A percentile compares a stretch with the other conserved stretches of the same genome.
These are phyloP conservation scores for Podaxis pistillaris DNA, from an alignment of 768 basidiomycete species.

Conservation along the genomic window DNA sequence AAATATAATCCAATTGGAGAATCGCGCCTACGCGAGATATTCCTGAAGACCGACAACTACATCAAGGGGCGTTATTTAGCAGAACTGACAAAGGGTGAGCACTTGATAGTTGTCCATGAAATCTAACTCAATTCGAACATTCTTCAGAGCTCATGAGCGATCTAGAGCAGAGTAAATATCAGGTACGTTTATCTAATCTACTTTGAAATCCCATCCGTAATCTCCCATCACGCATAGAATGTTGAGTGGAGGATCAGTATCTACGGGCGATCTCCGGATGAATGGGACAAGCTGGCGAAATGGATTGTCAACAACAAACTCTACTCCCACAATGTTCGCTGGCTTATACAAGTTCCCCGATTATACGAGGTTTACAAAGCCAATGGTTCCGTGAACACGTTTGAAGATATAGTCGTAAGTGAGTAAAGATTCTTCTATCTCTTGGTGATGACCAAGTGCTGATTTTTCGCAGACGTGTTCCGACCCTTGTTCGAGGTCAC, in stretches of 20 bases:
- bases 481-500: conserved; percentile 95
- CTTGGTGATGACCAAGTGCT: background rate
- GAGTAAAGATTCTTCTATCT: conserved; percentile 28
- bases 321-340: conserved; percentile 94
- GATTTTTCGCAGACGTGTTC: conserved; percentile 71
- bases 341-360: conserved; percentile 95
- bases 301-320: conserved; percentile 96
- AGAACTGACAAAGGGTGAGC: conserved; percentile 83
- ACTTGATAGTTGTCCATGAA: background rate
- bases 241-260: conserved; percentile 98
- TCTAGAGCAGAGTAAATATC: conserved; percentile 97
- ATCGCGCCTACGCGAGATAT: conserved; percentile 92
- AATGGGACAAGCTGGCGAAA: conserved; percentile 98
- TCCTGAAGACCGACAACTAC: conserved; percentile 96
- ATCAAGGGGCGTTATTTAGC: conserved; percentile 92
- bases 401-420: conserved; percentile 92
- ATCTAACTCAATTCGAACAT: background rate
- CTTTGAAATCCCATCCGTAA: background rate
- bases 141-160: conserved; percentile 90
- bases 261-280: conserved; percentile 77
- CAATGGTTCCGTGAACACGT: conserved; percentile 78
- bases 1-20: conserved; percentile 98
- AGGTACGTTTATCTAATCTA: conserved; percentile 44
- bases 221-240: conserved; percentile 45
- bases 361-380: conserved; percentile 95